These are phyloP conservation scores for Tylopilus sp. DNA, from an alignment of 768 basidiomycete genomes.

Conservation along the genomic window DNA sequence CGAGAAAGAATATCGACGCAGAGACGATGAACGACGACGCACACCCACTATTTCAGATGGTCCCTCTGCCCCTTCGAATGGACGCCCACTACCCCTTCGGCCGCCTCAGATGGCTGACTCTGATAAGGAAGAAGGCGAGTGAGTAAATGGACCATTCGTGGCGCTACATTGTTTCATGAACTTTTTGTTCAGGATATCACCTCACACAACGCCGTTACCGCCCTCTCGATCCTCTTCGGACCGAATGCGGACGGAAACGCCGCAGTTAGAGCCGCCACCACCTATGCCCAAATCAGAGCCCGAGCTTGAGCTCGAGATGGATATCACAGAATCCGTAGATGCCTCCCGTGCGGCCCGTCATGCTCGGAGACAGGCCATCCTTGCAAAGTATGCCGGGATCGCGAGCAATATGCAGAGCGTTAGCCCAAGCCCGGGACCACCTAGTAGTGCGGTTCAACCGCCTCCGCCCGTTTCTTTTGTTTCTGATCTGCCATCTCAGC, in stretches of 20 bases:
- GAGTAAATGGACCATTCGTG: slow-evolving; percentile 41
- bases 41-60: slow-evolving; percentile 11
- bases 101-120: slow-evolving; percentile 37
- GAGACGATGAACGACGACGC: slow-evolving; percentile 31
- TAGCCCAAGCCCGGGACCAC: slow-evolving; percentile 58
- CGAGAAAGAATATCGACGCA: slow-evolving; percentile 27
- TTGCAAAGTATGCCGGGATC: slow-evolving; percentile 66
- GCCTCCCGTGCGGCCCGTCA: slow-evolving; percentile 63
- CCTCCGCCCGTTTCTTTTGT: slow-evolving; percentile 53
- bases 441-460: slow-evolving; percentile 75
- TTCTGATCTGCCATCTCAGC: slow-evolving; percentile 64
- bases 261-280: slow-evolving; percentile 17
- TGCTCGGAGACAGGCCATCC: slow-evolving; percentile 70
- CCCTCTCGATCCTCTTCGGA: slow-evolving; percentile 27
- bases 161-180: slow-evolving; percentile 8
- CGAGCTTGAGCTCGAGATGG: slow-evolving; percentile 53
- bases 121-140: slow-evolving; percentile 93
- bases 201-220: slow-evolving; percentile 37
- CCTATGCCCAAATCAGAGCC: slow-evolving; percentile 32
- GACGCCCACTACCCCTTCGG: slow-evolving; percentile 14
- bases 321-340: slow-evolving; percentile 50
- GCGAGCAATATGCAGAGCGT: slow-evolving; percentile 41
- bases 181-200: slow-evolving; percentile 56
- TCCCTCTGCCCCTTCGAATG: slow-evolving; percentile 14
- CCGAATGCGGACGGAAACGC: slow-evolving; percentile 10